Percentiles rank a stretch among this genome's conserved stretches.
Evolutionary conservation across 495 filamentous ascomycete species (phyloP).

Genomic region (Aspergillus egyptiacus): DNA sequence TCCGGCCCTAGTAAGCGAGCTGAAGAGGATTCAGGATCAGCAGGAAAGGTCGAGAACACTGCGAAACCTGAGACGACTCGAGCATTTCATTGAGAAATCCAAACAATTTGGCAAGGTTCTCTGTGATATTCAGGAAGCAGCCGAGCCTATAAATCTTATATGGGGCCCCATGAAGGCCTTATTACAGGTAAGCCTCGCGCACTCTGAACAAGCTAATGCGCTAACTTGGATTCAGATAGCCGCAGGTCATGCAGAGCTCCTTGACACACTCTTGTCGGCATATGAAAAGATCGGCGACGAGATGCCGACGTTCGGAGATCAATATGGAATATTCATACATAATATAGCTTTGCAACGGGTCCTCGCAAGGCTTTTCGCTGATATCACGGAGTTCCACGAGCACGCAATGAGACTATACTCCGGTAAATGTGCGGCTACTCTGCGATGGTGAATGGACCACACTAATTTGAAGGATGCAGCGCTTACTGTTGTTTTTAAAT

Average conservation of each 20-base stretch:
- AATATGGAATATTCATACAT: background rate
- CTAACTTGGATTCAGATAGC: background rate
- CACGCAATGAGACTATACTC: background rate
- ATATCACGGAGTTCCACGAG: conserved; percentile 2
- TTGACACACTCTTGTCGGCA: conserved; percentile 2
- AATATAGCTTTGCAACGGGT: background rate
- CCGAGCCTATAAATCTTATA: background rate
- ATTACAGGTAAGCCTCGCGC: background rate
- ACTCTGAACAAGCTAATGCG: background rate
- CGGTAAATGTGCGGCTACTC: background rate
- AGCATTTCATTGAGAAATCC: background rate
- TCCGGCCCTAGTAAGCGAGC: background rate
- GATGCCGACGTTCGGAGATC: background rate
- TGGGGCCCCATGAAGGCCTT: conserved; percentile 1
- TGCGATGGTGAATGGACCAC: background rate
- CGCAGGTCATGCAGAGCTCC: background rate
- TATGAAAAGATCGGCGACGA: conserved; percentile 4
- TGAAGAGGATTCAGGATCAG: background rate
- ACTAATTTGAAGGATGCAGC: background rate
- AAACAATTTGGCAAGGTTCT: background rate
- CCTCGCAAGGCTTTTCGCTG: background rate
- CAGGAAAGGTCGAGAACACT: background rate
- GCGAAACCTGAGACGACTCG: conserved; percentile 2
- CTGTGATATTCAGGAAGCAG: background rate
- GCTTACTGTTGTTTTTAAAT: background rate